Evolutionary conservation across 345 rosid genomes (phyloP).

Genomic region (Brassica napus): Da-Ae NC_063438.1:6986001-6986500

Average conservation of each 20-base stretch:
- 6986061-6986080: background rate
- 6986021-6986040: background rate
- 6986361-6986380: conserved; percentile 28
- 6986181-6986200: background rate
- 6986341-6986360: conserved; percentile 17
- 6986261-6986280: background rate
- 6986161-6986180: background rate
- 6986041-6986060: background rate
- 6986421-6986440: conserved; percentile 27
- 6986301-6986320: conserved; percentile 14
- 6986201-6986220: background rate
- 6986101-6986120: background rate
- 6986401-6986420: conserved; percentile 12
- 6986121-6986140: background rate
- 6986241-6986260: background rate
- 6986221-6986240: background rate
- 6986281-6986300: conserved; percentile 15
- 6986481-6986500: background rate
- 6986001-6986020: background rate
- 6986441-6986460: conserved; percentile 17
- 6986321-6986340: conserved; percentile 8
- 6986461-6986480: conserved; percentile 8
- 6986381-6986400: conserved; percentile 25
- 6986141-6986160: background rate
- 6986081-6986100: background rate